Evolutionary conservation across 1,284 basidiomycete genomes (phyloP).

Genomic region (Ceratobasidium sp.): DNA sequence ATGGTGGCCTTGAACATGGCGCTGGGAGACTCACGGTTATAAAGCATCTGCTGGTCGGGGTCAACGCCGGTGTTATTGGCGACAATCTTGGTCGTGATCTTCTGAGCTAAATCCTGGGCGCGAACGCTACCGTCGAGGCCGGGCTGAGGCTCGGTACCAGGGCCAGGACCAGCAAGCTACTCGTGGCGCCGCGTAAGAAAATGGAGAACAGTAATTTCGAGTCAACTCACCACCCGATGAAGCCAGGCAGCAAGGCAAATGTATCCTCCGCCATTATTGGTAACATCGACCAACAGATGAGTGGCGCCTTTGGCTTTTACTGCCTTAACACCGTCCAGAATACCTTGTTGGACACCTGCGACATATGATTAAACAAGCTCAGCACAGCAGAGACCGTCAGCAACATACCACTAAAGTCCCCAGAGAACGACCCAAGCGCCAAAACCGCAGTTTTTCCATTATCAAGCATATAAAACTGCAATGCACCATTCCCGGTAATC

Average conservation of each 20-base stretch:
- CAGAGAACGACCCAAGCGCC: slow-evolving; percentile 69
- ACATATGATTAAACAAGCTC: slow-evolving; percentile 16
- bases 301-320: slow-evolving; percentile 64
- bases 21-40: slow-evolving; percentile 27
- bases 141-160: slow-evolving; percentile 37
- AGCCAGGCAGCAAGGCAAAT: slow-evolving; percentile 43
- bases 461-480: slow-evolving; percentile 66
- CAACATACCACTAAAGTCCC: slow-evolving; percentile 50
- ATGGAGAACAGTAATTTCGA: neutral
- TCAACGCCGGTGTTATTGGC: slow-evolving; percentile 41
- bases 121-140: slow-evolving; percentile 38
- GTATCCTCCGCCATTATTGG: slow-evolving; percentile 68
- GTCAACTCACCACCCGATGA: slow-evolving; percentile 31
- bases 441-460: slow-evolving; percentile 68
- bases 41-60: slow-evolving; percentile 29
- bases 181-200: neutral
- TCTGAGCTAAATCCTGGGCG: slow-evolving; percentile 37
- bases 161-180: slow-evolving; percentile 41
- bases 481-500: slow-evolving; percentile 55
- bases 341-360: slow-evolving; percentile 53
- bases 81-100: slow-evolving; percentile 41
- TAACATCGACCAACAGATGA: slow-evolving; percentile 68
- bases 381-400: slow-evolving; percentile 56
- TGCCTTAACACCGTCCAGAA: slow-evolving; percentile 63
- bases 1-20: neutral